Evolutionary conservation across 306 rosid genomes (phyloP).

Genomic region (Quercus aquifolioides): DNA sequence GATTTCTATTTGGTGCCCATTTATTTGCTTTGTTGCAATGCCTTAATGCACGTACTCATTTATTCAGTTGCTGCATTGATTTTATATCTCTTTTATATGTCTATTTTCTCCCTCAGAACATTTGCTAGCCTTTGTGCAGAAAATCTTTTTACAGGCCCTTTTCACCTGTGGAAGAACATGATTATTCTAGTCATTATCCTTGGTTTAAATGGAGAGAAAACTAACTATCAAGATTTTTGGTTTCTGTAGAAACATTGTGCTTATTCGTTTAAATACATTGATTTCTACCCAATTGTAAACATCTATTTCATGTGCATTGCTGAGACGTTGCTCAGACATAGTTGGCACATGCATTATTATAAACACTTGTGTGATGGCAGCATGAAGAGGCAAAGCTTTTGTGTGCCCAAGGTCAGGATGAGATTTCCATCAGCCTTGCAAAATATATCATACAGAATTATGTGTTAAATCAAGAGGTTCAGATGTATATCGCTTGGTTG

Average conservation of each 20-base stretch:
- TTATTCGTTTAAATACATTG: not conserved
- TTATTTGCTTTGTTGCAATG: not conserved
- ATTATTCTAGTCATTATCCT: not conserved
- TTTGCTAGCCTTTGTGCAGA: not conserved
- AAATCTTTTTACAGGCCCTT: not conserved
- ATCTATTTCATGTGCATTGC: not conserved
- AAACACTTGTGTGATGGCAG: constrained; percentile 42
- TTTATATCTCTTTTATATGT: not conserved
- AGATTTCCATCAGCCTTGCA: constrained; percentile 87
- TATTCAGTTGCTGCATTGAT: not conserved
- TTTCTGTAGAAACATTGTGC: not conserved
- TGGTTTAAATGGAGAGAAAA: not conserved
- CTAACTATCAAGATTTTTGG: not conserved
- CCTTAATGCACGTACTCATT: not conserved
- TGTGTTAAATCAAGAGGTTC: constrained; percentile 60
- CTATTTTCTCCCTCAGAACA: not conserved
- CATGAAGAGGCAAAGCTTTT: constrained; percentile 80
- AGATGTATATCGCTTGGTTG: constrained; percentile 78
- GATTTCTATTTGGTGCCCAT: not conserved
- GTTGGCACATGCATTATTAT: constrained; percentile 2
- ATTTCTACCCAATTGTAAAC: not conserved
- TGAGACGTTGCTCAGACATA: not conserved
- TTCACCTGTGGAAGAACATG: not conserved
- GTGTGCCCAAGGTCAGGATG: constrained; percentile 39
- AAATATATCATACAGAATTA: constrained; percentile 55